Percentiles rank a stretch among this genome's conserved stretches.
Conservation (phyloP, 257 asterid species). For the Prunella vulgaris region DNA sequence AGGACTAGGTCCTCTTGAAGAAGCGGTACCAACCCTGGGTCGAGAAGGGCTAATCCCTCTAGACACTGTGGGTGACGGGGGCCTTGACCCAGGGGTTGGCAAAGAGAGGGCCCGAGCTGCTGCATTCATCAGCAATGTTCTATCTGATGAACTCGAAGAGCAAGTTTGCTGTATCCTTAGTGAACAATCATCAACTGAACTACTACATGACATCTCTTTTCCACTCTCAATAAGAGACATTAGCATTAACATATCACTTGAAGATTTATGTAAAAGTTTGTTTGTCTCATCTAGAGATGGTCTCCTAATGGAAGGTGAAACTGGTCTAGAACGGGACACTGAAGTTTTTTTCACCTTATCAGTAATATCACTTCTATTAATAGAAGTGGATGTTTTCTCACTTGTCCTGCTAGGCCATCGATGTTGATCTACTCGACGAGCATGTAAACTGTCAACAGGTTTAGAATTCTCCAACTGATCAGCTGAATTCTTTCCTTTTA, state of each 20-base stretch:
- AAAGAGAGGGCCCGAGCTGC: constrained; percentile 45
- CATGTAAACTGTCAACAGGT: constrained; percentile 44
- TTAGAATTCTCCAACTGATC: constrained; percentile 75
- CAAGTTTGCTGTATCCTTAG: constrained; percentile 32
- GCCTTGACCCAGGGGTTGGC: constrained; percentile 42
- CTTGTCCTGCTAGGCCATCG: constrained; percentile 60
- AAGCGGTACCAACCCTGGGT: constrained; percentile 29
- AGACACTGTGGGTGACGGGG: constrained; percentile 59
- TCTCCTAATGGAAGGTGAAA: constrained; percentile 49
- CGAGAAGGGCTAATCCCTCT: constrained; percentile 66
- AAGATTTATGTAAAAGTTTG: constrained; percentile 45
- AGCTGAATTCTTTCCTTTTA: constrained; percentile 50
- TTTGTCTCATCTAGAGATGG: constrained; percentile 58
- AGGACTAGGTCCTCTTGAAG: constrained; percentile 76
- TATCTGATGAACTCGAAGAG: constrained; percentile 37
- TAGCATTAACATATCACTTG: constrained; percentile 37
- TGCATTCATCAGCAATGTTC: constrained; percentile 27
- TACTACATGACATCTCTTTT: not conserved
- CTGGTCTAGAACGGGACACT: constrained; percentile 29
- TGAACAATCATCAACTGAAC: constrained; percentile 46
- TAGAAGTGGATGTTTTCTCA: constrained; percentile 34
- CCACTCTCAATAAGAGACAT: too few species aligned
- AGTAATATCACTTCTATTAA: constrained; percentile 38
- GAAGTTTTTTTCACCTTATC: constrained; percentile 42
- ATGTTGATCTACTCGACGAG: constrained; percentile 58